Evolutionary conservation across 1,284 basidiomycete species (phyloP), one percentile per base, ranked within the genome.

Genomic region (Bondarzewia mesenterica): DNA sequence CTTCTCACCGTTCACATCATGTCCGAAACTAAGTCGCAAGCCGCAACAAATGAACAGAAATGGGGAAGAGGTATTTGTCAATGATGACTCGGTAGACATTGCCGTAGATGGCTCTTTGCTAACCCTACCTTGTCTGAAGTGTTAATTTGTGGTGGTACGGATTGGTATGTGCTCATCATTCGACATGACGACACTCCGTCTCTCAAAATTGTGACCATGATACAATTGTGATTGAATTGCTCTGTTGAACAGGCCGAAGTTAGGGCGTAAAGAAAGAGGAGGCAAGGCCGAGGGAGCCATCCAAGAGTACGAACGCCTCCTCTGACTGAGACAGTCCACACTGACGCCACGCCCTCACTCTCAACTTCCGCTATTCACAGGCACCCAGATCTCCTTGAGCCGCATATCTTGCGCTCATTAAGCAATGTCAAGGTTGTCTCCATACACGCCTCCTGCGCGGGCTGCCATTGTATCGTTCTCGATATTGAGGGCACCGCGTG

Each of bases 331-430:
- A 15, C 49, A 41, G 23, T 45, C 47, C 25, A 35, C 51, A 39
- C 45, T 50, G 18, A 47, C 42, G 20, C 48, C 32, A 16, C 44
- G 15, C 42, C 23, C 18, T 41, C 23, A 36, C 15, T 21, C n/a
- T n/a, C n/a, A 32, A 10, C 10, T 32, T n/a, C n/a, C 29, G 6
- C n/a, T 10, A 10, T 32, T 32, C 38, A 7, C 47, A 60, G 58
- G 36, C 74, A 72, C 47, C 86, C 89, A 5, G 92, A 96, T 70
- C 75, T 97, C 4, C 75, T 83, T 42, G 78, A 85, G 62, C 92
- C 93, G 0, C 80, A 93, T 63, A 91, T 95, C 59, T 75, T 96
- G 35, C 88, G 94, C 47, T 89, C 89, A 0, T 72, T 97, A 22
- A 77, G 81, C 61, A 92, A 94, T 60, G 74, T 95, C 67, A 80